phyloP scores from a whole-genome alignment of 2,329 filamentous ascomycete species.

The Graphilbum fragrans region DNA sequence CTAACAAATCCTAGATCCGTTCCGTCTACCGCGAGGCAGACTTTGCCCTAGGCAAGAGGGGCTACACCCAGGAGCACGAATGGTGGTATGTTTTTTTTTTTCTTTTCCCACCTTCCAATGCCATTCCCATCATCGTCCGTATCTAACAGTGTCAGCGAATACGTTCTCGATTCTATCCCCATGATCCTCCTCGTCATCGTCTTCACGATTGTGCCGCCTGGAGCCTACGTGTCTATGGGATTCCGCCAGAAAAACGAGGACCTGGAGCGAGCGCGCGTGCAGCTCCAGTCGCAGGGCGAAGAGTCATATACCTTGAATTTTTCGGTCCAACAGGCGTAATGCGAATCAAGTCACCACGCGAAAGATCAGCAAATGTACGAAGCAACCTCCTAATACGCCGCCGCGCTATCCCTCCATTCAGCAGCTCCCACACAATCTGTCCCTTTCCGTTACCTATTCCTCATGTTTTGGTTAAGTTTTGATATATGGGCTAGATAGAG shows the following conservation, averaged over 20 bases:
- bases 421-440: too few relatives aligned
- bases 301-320: neutral
- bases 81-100: constrained; percentile 17
- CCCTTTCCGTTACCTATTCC: too few relatives aligned
- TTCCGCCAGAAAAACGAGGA: constrained; percentile 13
- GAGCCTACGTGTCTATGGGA: constrained; percentile 20
- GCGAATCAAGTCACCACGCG: too few relatives aligned
- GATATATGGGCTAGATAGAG: too few relatives aligned
- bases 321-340: too few relatives aligned
- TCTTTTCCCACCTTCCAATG: too few relatives aligned
- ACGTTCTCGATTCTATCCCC: constrained; percentile 20
- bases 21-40: constrained; percentile 19
- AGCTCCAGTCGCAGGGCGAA: neutral
- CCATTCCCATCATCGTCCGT: too few relatives aligned
- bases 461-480: too few relatives aligned
- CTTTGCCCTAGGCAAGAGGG: constrained; percentile 14
- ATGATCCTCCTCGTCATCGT: constrained; percentile 15
- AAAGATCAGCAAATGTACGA: too few relatives aligned
- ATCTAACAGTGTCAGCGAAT: too few relatives aligned
- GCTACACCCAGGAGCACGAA: constrained; percentile 14
- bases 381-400: too few relatives aligned
- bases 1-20: constrained; percentile 13
- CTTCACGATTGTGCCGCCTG: constrained; percentile 18
- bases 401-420: too few relatives aligned
- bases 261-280: neutral